Base-by-base conservation (phyloP, 352 stramenopile genomes). In the Pythium coloratum region DNA sequence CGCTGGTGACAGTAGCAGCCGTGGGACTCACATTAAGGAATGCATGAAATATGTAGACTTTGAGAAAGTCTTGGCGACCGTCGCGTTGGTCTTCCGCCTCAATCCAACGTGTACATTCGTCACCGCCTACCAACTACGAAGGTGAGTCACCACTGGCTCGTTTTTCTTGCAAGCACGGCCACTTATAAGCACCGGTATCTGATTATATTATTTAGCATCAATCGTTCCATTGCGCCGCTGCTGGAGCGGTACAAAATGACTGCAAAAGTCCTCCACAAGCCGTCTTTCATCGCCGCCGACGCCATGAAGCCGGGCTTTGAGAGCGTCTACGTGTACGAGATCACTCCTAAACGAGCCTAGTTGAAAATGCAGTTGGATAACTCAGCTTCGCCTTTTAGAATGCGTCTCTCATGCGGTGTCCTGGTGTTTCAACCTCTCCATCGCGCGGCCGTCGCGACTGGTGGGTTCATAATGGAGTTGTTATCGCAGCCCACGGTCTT, bases 301-400 rank as follows among this genome's bases (percentile, higher is more conserved):
- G 42, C n/a, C 18, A 30, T 49, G 33, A 12, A 65, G 6, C 42
- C 28, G 3, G 66, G 44, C 20, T 53, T 55, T 6, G 76, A 81
- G 6, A 89, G 67, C 56, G 72, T 91, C 47, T 91, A 76, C 63
- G 53, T 89, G 64, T 91, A 90, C 70, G 65, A 89, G 66, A 76
- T 89, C 55, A 36, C 57, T 14, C 57, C 66, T 4, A 26, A 32
- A 24, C 20, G 0, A 24, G 0, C 20, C 20, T 24, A 24, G 20
- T 8, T 2, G 32, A 33, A 8, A 10, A 46, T 49, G 44, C 5
- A 58, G n/a, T 53, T 24, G 20, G 68, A 80, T 89, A 75, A 69
- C 79, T 91, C 81, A 89, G 81, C 64, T 89, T 91, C 81, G 81
- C 82, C 82, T 91, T 89, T 87, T 85, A 36, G 20, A 20, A 55